Base-by-base conservation (phyloP, 108 stramenopile species). In the Hondaea fermentalgiana region DNA sequence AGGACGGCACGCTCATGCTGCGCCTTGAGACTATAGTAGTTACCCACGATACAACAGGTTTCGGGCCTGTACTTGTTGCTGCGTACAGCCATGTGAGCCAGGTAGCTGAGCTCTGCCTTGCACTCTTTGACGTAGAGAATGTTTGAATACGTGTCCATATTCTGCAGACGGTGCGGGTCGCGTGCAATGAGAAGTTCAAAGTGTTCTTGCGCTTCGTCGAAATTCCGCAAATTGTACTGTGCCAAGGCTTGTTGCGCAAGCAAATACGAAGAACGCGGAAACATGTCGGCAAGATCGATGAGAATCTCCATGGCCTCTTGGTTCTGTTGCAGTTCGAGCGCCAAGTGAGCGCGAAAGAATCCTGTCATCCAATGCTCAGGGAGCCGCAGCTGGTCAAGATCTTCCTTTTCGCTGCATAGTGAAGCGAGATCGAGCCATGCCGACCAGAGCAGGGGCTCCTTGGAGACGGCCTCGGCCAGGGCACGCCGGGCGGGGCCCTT, bases 21-120 rank as follows among this genome's bases (percentile, higher is more conserved):
- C n/a, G 95, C 96, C 92, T 96, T 96, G 44, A 97, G 92, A 43
- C 95, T 95, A 90, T 99, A 98, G 91, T 98, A 98, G 89, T 99
- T 99, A 25, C 98, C 98, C 19, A 98, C 95, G 83, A 98, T 97
- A 89, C 97, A 97, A 90, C 97, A 97, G 28, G 97, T 97, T 91
- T 98, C 98, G 43, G 97, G 97, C 6, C 97, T 93, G 72, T 96
- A 98, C 90, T 97, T 97, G 90, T 98, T 97, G 45, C 95, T 92
- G n/a, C 91, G 91, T 16, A 96, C 93, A 55, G 97, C 96, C 58
- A 92, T 87, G 88, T 98, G 99, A 0, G 99, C 99, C 25, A 99
- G 91, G 57, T 94, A 93, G 5, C 95, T 91, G n/a, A 94, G 91
- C 72, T 93, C 94, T 4, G 94, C 91, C 57, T 94, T 91, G 91